Percentiles rank a stretch among this genome's conserved stretches.
Evolutionary conservation across 148 eudicot species (phyloP).

Genomic region (Talinum fruticosum): DNA sequence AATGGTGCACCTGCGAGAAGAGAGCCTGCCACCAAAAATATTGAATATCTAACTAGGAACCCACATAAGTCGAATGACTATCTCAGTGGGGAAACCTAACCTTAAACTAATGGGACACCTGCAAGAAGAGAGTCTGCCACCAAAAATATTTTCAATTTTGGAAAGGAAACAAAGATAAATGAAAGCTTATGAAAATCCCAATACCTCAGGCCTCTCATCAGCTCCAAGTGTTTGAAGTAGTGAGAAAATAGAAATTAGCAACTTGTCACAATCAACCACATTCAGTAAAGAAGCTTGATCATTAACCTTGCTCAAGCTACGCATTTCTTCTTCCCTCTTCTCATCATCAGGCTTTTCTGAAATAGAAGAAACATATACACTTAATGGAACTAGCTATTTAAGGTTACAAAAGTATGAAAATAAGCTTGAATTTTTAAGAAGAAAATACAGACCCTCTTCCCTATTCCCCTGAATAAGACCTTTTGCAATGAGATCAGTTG

Average conservation of each 20-base stretch:
- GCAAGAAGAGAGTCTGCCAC: too few relatives aligned
- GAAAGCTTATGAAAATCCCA: conserved; percentile 1
- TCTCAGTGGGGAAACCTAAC: too few relatives aligned
- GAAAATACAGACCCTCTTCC: conserved; percentile 36
- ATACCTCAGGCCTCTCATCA: conserved; percentile 98
- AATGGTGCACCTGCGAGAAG: too few relatives aligned
- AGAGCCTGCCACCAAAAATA: too few relatives aligned
- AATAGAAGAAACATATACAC: conserved; percentile 20
- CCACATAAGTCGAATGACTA: background rate
- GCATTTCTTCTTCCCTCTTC: conserved; percentile 35
- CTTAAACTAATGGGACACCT: background rate
- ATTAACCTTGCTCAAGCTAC: conserved; percentile 24
- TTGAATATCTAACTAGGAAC: background rate
- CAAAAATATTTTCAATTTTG: background rate
- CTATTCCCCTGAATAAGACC: conserved; percentile 41
- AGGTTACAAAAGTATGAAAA: background rate
- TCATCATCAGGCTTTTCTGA: conserved; percentile 33
- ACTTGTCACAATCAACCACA: conserved; percentile 61
- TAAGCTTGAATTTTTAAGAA: background rate
- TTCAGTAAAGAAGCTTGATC: conserved; percentile 41
- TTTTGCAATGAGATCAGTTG: conserved; percentile 92
- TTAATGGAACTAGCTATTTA: conserved; percentile 15
- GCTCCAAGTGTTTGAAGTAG: conserved; percentile 87
- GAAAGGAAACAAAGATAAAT: background rate
- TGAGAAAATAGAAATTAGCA: conserved; percentile 74